Evolutionary conservation across 2,329 filamentous ascomycete genomes (phyloP).

Genomic region (Colletotrichum lentis): DNA sequence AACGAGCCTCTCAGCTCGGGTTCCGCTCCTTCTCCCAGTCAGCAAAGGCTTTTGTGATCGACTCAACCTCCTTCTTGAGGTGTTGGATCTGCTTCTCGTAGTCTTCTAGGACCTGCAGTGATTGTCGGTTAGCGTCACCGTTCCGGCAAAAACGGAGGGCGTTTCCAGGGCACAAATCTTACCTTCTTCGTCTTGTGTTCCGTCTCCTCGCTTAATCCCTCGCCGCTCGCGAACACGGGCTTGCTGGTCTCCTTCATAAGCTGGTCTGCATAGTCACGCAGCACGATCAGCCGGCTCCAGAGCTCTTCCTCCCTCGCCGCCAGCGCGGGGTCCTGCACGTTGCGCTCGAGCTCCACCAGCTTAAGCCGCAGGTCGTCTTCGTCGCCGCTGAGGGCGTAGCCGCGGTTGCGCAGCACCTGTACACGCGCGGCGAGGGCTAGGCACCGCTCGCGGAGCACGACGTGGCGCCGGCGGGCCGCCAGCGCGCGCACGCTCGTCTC

Average conservation of each 20-base stretch:
- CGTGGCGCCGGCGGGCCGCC: conserved; percentile 76
- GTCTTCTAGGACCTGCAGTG: conserved; percentile 74
- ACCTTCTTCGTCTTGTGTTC: conserved; percentile 80
- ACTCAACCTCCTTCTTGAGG: conserved; percentile 75
- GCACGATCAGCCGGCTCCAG: conserved; percentile 80
- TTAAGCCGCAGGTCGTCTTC: conserved; percentile 82
- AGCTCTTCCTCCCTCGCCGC: conserved; percentile 82
- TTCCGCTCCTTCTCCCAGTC: conserved; percentile 63
- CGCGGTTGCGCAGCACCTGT: conserved; percentile 81
- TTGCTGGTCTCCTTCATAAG: conserved; percentile 78
- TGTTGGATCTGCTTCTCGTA: conserved; percentile 83
- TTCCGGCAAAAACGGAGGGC: not conserved
- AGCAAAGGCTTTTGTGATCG: conserved; percentile 65
- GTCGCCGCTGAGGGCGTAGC: conserved; percentile 80
- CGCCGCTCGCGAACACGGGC: conserved; percentile 63
- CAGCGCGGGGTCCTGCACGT: conserved; percentile 77
- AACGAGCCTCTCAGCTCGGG: conserved; percentile 39
- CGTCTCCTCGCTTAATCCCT: conserved; percentile 72
- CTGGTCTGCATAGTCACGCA: conserved; percentile 76
- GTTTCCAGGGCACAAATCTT: conserved; percentile 41
- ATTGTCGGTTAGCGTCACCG: conserved; percentile 34
- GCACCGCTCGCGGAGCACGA: conserved; percentile 75
- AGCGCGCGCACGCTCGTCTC: conserved; percentile 77
- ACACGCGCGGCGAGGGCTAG: conserved; percentile 79
- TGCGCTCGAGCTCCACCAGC: conserved; percentile 72